Percentiles rank a stretch among this genome's conserved stretches.
Conservation (phyloP, 192 early-diverging fungal genomes). For the Chytriomyces sp. region DNA sequence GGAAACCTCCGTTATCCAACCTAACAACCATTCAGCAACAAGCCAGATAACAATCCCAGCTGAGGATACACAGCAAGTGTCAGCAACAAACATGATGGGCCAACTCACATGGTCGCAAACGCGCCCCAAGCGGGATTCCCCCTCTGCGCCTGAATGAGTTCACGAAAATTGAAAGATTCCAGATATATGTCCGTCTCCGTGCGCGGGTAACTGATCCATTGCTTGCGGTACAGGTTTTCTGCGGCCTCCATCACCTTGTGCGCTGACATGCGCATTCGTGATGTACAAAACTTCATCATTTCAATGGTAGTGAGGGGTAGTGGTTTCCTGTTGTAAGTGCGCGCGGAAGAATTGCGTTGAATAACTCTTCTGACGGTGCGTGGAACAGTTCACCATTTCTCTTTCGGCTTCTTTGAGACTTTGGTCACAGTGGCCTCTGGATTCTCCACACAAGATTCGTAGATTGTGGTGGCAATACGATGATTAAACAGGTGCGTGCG, state of each 20-base stretch:
- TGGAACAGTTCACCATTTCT: conserved; percentile 69
- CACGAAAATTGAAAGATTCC: conserved; percentile 52
- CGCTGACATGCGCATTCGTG: conserved; percentile 71
- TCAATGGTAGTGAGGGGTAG: conserved; percentile 93
- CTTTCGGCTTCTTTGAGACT: conserved; percentile 65
- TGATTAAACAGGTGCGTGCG: conserved; percentile 78
- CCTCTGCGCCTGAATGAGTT: conserved; percentile 7
- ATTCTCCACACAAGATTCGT: conserved; percentile 70
- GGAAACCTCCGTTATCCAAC: conserved; percentile 69
- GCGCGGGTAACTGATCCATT: conserved; percentile 92
- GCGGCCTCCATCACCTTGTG: conserved; percentile 83
- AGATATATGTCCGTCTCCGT: conserved; percentile 96
- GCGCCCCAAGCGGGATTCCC: conserved; percentile 1
- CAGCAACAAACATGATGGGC: not conserved
- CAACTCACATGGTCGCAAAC: conserved; percentile 10
- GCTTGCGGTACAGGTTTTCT: conserved; percentile 83
- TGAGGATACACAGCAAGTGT: not conserved
- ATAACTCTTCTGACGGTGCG: not conserved
- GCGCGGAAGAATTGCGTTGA: not conserved
- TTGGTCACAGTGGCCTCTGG: conserved; percentile 60
- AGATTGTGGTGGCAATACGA: conserved; percentile 65
- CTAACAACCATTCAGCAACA: conserved; percentile 41
- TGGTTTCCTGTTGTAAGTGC: conserved; percentile 65
- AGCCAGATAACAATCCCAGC: too few species aligned
- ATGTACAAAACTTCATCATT: conserved; percentile 80